These are phyloP conservation scores for Saccharomyces uvarum DNA, from an alignment of 1,139 yeast genomes.

Conservation along the genomic window DNA sequence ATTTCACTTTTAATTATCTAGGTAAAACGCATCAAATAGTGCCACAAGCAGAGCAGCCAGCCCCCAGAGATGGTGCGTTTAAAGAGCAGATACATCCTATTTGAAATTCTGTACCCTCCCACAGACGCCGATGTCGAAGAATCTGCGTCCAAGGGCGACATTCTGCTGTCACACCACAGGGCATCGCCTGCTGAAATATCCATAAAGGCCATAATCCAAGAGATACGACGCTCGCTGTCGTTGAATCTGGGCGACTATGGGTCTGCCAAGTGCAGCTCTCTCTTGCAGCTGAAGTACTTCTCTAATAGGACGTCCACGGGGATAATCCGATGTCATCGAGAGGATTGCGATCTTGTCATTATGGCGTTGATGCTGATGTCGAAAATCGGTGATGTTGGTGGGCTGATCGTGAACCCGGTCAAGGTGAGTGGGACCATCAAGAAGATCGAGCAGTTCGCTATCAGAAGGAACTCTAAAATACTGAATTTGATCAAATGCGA, in stretches of 20 bases:
- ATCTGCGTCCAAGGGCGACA: constrained; percentile 10
- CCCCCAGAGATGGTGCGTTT: constrained; percentile 63
- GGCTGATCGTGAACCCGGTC: constrained; percentile 52
- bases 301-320: constrained; percentile 80
- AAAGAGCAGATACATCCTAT: constrained; percentile 74
- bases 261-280: constrained; percentile 53
- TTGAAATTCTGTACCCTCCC: constrained; percentile 67
- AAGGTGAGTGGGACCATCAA: constrained; percentile 85
- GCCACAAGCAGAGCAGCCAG: background rate
- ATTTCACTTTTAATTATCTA: background rate
- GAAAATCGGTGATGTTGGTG: constrained; percentile 40
- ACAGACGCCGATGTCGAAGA: constrained; percentile 8
- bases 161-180: constrained; percentile 43
- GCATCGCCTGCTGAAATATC: constrained; percentile 42
- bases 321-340: constrained; percentile 68
- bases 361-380: constrained; percentile 66
- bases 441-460: constrained; percentile 67
- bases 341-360: constrained; percentile 52
- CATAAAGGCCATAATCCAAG: constrained; percentile 42
- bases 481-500: constrained; percentile 27
- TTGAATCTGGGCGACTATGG: constrained; percentile 75
- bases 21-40: background rate
- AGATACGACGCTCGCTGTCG: constrained; percentile 48
- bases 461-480: constrained; percentile 38
- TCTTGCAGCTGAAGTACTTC: constrained; percentile 68